A percentile compares a stretch with the other conserved stretches of the same genome.
Evolutionary conservation across 768 basidiomycete genomes (phyloP).

Genomic region (Boletus edulis): DNA sequence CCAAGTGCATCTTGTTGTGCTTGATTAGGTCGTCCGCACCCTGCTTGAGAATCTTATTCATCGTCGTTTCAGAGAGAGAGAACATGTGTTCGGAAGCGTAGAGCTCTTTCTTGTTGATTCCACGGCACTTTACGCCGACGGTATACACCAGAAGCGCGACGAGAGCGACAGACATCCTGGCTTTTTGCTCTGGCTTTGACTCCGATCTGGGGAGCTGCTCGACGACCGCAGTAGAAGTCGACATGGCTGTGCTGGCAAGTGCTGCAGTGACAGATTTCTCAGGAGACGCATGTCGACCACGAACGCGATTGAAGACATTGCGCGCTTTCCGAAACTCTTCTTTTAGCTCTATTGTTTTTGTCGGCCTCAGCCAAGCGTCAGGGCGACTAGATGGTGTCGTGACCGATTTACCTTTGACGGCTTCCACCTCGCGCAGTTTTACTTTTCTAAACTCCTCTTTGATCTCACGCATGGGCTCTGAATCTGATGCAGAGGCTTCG

Average conservation of each 20-base stretch:
- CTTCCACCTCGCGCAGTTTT: constrained; percentile 31
- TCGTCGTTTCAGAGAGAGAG: constrained; percentile 83
- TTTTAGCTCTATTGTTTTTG: constrained; percentile 32
- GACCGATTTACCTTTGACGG: constrained; percentile 32
- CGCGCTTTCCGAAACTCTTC: constrained; percentile 40
- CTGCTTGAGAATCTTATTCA: constrained; percentile 71
- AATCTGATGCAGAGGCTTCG: constrained; percentile 36
- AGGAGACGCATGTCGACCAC: constrained; percentile 26
- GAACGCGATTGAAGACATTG: constrained; percentile 42
- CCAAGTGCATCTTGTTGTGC: constrained; percentile 81
- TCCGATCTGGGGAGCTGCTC: constrained; percentile 18
- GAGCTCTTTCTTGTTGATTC: constrained; percentile 79
- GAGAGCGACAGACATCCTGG: constrained; percentile 73
- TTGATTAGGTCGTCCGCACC: constrained; percentile 73
- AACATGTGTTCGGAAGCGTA: constrained; percentile 91
- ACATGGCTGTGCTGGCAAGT: constrained; percentile 8
- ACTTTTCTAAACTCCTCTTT: constrained; percentile 28
- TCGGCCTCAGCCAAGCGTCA: constrained; percentile 14
- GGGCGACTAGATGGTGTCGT: neutral
- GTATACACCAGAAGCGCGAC: constrained; percentile 86
- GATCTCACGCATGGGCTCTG: constrained; percentile 23
- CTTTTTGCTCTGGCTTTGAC: constrained; percentile 35
- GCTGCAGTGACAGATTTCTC: constrained; percentile 17
- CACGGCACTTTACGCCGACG: constrained; percentile 91
- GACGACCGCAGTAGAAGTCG: constrained; percentile 11